A percentile compares a stretch with the other conserved stretches of the same genome.
Evolutionary conservation across 208 protist species (phyloP).

Genomic region (Trichomonas vaginalis): DNA sequence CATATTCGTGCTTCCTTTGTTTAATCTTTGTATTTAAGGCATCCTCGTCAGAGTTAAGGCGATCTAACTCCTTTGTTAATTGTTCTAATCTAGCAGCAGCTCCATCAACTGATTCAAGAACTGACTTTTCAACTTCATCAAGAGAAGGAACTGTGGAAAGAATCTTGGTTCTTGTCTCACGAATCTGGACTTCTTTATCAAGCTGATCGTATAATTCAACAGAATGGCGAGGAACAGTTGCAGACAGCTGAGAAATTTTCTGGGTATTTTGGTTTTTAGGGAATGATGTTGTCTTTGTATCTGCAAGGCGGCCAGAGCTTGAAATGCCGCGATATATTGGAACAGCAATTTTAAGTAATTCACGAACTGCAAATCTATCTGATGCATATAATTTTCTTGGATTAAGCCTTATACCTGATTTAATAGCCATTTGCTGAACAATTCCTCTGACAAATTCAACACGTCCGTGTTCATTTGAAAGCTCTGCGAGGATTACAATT

Average conservation of each 20-base stretch:
- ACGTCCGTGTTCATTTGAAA: background rate
- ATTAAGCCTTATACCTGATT: background rate
- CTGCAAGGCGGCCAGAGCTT: background rate
- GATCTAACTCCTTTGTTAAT: background rate
- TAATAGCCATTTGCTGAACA: slow-evolving; percentile 4
- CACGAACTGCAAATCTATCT: background rate
- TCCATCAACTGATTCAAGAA: background rate
- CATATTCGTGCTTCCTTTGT: background rate
- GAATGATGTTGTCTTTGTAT: background rate
- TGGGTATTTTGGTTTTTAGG: background rate
- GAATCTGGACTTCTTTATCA: background rate
- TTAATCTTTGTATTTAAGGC: background rate
- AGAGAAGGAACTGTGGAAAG: background rate
- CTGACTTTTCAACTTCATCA: background rate
- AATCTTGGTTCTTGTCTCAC: background rate
- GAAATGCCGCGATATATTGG: background rate
- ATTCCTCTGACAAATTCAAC: background rate
- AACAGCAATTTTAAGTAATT: background rate
- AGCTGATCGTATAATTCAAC: background rate
- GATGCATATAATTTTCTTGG: background rate
- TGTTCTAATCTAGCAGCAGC: background rate
- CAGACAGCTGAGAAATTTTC: background rate
- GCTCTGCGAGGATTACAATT: background rate
- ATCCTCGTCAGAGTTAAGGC: background rate
- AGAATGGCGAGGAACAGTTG: background rate